Percentiles rank a stretch among this genome's conserved stretches.
Conservation (phyloP, 78 protist species). For the Monosiga brevicollis region DNA sequence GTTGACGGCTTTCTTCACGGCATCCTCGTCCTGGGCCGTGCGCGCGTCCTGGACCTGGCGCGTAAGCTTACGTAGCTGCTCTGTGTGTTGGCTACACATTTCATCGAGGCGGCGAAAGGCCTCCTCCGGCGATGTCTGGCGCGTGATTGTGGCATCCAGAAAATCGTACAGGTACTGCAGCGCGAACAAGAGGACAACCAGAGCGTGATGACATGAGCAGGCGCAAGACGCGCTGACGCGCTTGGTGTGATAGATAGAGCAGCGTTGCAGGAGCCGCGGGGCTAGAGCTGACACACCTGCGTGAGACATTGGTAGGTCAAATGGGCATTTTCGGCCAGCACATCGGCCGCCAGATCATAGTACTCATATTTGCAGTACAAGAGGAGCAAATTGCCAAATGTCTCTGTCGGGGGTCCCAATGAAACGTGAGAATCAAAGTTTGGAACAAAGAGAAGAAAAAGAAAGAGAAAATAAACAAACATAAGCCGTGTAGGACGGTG, state of each 20-base stretch:
- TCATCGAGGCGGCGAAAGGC: slow-evolving; percentile 55
- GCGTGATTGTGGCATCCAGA: slow-evolving; percentile 49
- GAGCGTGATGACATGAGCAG: not conserved
- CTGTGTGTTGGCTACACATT: slow-evolving; percentile 26
- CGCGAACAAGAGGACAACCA: not conserved
- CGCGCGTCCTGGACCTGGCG: slow-evolving; percentile 55
- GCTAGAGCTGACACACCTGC: not conserved
- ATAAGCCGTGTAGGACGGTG: too few species aligned
- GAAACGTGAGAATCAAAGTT: too few species aligned
- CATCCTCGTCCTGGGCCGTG: slow-evolving; percentile 13
- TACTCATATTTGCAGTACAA: slow-evolving; percentile 53
- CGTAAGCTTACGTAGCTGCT: slow-evolving; percentile 40
- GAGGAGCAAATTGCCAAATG: slow-evolving; percentile 66
- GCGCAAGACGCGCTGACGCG: too few species aligned
- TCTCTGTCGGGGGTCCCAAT: too few species aligned
- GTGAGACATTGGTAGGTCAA: slow-evolving; percentile 27
- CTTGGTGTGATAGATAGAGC: too few species aligned
- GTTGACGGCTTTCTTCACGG: slow-evolving; percentile 36
- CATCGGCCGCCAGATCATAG: slow-evolving; percentile 61
- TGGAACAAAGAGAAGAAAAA: too few species aligned
- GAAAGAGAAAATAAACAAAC: too few species aligned
- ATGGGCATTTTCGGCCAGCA: slow-evolving; percentile 51
- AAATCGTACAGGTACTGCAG: slow-evolving; percentile 43
- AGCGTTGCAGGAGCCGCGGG: too few species aligned
- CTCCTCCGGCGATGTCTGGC: slow-evolving; percentile 50